phyloP scores from a whole-genome alignment of 2,329 filamentous ascomycete species.

The Fusarium pininemorale region DNA sequence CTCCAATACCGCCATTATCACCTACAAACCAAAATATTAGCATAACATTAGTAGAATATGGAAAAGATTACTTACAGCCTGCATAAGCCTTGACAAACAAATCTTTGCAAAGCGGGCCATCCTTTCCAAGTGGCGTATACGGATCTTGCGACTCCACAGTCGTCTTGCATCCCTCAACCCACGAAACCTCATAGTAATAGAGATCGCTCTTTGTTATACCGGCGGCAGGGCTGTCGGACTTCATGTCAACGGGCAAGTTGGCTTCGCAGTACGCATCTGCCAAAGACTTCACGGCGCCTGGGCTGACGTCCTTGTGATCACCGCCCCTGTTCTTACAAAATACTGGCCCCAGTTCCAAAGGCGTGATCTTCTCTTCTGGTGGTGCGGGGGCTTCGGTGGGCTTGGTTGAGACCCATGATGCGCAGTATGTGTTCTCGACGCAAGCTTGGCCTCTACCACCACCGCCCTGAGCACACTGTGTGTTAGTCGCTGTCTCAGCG shows the following conservation, averaged over 20 bases:
- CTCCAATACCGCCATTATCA: constrained; percentile 1
- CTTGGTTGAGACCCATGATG: background rate
- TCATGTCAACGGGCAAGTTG: background rate
- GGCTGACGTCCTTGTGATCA: background rate
- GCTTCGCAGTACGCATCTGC: background rate
- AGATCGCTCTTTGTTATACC: background rate
- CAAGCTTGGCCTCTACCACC: background rate
- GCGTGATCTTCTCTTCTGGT: background rate
- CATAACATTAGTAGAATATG: background rate
- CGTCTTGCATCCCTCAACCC: background rate
- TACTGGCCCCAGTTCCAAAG: background rate
- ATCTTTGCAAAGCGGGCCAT: background rate
- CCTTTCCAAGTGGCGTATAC: background rate
- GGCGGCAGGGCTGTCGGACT: background rate
- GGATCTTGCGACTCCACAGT: background rate
- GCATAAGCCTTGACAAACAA: background rate
- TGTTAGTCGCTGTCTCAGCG: background rate
- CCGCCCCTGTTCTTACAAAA: background rate
- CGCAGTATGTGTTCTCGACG: constrained; percentile 3
- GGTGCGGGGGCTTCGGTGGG: background rate
- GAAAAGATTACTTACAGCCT: background rate
- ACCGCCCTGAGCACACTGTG: background rate
- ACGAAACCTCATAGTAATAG: background rate
- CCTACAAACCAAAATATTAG: background rate
- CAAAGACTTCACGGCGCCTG: background rate